Percentiles rank a stretch among this genome's conserved stretches.
phyloP scores from a whole-genome alignment of 1,284 basidiomycete genomes.

The Marasmius oreades region DNA sequence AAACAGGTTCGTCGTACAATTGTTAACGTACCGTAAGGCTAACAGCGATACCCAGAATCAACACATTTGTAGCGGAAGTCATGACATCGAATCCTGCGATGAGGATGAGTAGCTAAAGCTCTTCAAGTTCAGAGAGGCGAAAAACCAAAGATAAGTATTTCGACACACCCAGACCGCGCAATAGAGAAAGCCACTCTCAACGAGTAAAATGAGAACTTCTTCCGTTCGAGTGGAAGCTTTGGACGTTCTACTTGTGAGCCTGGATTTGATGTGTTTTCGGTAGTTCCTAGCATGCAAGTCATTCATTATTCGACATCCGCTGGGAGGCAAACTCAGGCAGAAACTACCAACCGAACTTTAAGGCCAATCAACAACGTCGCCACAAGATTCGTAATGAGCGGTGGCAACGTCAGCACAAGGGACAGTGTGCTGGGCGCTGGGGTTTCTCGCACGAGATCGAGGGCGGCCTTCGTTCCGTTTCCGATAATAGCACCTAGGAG shows the following conservation, averaged over 20 bases:
- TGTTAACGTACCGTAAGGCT: slow-evolving; percentile 8
- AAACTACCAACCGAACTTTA: slow-evolving; percentile 1
- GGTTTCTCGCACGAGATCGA: slow-evolving; percentile 7
- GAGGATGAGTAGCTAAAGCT: slow-evolving; percentile 4
- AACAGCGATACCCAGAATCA: slow-evolving; percentile 8
- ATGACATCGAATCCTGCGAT: slow-evolving; percentile 12
- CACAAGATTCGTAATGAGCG: slow-evolving; percentile 8
- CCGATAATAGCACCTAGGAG: slow-evolving; percentile 7
- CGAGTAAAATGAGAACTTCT: slow-evolving; percentile 6
- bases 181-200: slow-evolving; percentile 9
- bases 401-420: slow-evolving; percentile 9
- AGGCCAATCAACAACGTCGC: slow-evolving; percentile 6
- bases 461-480: slow-evolving; percentile 8
- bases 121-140: background rate
- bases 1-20: background rate
- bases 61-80: slow-evolving; percentile 3
- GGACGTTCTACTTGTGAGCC: slow-evolving; percentile 3
- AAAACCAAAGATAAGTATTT: background rate
- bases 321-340: background rate
- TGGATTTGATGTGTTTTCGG: slow-evolving; percentile 5
- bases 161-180: slow-evolving; percentile 10
- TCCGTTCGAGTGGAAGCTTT: background rate
- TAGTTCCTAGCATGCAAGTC: background rate
- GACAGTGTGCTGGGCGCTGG: slow-evolving; percentile 4
- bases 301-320: background rate